These are phyloP conservation scores for Escovopsis weberi DNA, from an alignment of 2,329 filamentous ascomycete genomes.

Conservation along the genomic window DNA sequence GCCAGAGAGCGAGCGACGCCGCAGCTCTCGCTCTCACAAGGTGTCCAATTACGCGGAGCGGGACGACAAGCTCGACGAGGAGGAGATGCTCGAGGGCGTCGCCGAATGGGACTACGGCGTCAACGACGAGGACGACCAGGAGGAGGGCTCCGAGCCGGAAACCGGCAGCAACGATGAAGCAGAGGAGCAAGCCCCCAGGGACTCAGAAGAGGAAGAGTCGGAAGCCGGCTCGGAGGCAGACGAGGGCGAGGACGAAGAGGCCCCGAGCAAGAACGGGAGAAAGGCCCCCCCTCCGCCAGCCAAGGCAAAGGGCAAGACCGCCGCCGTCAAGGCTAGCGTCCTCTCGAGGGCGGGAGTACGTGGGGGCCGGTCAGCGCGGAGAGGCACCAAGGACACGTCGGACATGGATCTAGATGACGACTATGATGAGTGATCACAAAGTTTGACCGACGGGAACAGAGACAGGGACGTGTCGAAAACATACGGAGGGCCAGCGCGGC, in stretches of 20 bases:
- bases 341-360: slow-evolving; percentile 8
- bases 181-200: slow-evolving; percentile 6
- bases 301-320: slow-evolving; percentile 11
- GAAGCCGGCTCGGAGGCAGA: slow-evolving; percentile 8
- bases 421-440: slow-evolving; percentile 7
- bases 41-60: slow-evolving; percentile 39
- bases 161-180: slow-evolving; percentile 6
- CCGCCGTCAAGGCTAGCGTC: slow-evolving; percentile 13
- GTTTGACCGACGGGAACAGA: neutral
- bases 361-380: slow-evolving; percentile 12
- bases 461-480: neutral
- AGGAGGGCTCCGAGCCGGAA: slow-evolving; percentile 23
- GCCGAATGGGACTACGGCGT: slow-evolving; percentile 40
- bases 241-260: slow-evolving; percentile 8
- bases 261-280: slow-evolving; percentile 13
- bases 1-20: slow-evolving; percentile 33
- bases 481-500: too few relatives aligned
- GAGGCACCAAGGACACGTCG: slow-evolving; percentile 12
- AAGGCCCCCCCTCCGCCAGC: slow-evolving; percentile 7
- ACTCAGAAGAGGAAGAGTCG: slow-evolving; percentile 6
- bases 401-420: slow-evolving; percentile 24
- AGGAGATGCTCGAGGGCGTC: slow-evolving; percentile 47
- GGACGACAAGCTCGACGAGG: slow-evolving; percentile 42
- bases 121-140: slow-evolving; percentile 7
- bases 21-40: slow-evolving; percentile 37